Percentiles rank a stretch among this genome's conserved stretches.
Conservation (phyloP, 352 stramenopile genomes). For the Pythium sp. region DNA sequence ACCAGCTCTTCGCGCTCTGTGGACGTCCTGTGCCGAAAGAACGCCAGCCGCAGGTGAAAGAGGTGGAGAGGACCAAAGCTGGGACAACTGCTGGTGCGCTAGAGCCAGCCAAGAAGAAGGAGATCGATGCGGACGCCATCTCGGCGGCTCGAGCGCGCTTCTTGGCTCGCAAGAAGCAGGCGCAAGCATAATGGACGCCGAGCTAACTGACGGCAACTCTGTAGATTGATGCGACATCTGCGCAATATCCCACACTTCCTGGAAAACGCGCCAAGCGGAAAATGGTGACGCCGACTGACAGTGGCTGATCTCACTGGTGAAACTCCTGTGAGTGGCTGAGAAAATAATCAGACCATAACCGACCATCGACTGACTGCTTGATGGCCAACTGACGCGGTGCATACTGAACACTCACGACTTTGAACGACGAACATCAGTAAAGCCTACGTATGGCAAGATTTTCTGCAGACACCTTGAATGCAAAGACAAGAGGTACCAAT, state of each 20-base stretch:
- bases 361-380: background rate
- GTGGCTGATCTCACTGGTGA: background rate
- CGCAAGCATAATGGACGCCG: background rate
- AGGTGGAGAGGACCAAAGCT: background rate
- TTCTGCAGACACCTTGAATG: background rate
- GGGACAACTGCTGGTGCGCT: background rate
- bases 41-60: background rate
- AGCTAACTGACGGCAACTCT: background rate
- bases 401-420: background rate
- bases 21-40: constrained; percentile 26
- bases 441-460: background rate
- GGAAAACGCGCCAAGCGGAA: background rate
- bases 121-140: constrained; percentile 29
- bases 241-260: background rate
- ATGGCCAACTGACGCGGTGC: background rate
- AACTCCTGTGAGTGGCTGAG: background rate
- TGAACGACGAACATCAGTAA: background rate
- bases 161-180: constrained; percentile 32
- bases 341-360: background rate
- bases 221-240: constrained; percentile 5
- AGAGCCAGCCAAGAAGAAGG: constrained; percentile 4
- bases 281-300: background rate
- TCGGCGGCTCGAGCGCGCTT: constrained; percentile 44
- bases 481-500: background rate
- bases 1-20: constrained; percentile 51